phyloP scores from a whole-genome alignment of 2,329 filamentous ascomycete genomes.

The Calycina marina region DNA sequence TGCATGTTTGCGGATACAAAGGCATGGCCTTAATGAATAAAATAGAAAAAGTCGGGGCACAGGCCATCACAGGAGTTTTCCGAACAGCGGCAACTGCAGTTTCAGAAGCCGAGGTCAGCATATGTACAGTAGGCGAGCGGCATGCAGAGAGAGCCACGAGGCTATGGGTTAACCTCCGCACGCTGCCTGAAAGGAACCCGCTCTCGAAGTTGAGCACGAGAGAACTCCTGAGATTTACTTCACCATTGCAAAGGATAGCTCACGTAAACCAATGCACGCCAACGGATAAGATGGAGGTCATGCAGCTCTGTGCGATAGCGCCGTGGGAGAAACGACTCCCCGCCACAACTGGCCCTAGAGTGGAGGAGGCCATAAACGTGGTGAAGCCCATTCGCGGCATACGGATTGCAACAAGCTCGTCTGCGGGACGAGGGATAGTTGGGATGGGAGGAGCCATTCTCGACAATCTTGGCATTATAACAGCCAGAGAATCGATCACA shows the following conservation, averaged over 20 bases:
- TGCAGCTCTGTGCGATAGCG: not conserved
- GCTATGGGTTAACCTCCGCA: conserved; percentile 12
- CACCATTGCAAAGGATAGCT: conserved; percentile 3
- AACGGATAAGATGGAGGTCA: conserved; percentile 2
- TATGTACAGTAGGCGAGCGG: conserved; percentile 7
- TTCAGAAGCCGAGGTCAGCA: conserved; percentile 14
- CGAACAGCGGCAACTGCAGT: conserved; percentile 12
- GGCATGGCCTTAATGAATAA: conserved; percentile 7
- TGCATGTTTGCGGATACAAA: conserved; percentile 11
- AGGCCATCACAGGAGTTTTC: conserved; percentile 14
- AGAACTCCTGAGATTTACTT: conserved; percentile 2
- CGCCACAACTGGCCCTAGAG: not conserved
- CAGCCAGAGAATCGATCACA: not conserved
- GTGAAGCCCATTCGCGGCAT: not conserved
- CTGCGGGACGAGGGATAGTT: too few relatives aligned
- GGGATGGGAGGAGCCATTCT: not conserved
- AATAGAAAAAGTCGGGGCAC: conserved; percentile 9
- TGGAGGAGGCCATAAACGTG: not conserved
- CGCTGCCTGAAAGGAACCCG: conserved; percentile 10
- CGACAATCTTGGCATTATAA: not conserved
- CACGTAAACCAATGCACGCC: not conserved
- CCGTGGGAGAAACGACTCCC: not conserved
- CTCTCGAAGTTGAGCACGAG: conserved; percentile 3
- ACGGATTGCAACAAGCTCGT: not conserved
- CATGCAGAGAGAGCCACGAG: conserved; percentile 7